Percentiles rank a stretch among this genome's conserved stretches.
These are phyloP conservation scores for Penicillium soppii DNA, from an alignment of 495 filamentous ascomycete genomes.

Conservation along the genomic window DNA sequence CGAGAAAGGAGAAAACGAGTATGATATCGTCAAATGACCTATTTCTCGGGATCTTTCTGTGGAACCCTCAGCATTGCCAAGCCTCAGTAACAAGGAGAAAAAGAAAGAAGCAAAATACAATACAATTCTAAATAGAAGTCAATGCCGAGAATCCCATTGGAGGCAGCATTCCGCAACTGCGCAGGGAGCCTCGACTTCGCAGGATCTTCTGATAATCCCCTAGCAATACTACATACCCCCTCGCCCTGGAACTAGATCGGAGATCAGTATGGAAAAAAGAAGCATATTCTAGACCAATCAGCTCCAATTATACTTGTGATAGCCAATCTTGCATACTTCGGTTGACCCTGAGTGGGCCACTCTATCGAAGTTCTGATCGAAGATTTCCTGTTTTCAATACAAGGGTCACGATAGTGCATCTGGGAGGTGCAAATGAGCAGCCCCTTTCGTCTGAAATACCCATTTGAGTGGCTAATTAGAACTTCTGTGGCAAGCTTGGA, in stretches of 20 bases:
- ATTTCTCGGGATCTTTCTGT: not conserved
- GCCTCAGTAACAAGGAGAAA: not conserved
- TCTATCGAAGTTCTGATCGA: slow-evolving; percentile 29
- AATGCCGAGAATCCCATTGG: slow-evolving; percentile 1
- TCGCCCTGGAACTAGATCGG: not conserved
- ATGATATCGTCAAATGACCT: not conserved
- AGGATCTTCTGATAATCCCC: not conserved
- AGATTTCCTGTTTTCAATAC: slow-evolving; percentile 24
- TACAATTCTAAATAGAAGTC: not conserved
- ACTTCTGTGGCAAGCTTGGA: slow-evolving; percentile 11
- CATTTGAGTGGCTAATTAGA: slow-evolving; percentile 4
- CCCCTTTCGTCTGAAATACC: slow-evolving; percentile 5
- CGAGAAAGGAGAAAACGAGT: slow-evolving; percentile 7
- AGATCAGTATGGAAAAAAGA: not conserved
- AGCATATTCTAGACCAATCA: not conserved
- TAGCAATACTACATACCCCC: not conserved
- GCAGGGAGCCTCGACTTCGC: not conserved
- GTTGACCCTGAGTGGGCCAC: slow-evolving; percentile 25
- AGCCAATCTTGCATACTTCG: slow-evolving; percentile 24
- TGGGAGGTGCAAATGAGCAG: not conserved
- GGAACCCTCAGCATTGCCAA: not conserved
- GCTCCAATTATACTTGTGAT: not conserved
- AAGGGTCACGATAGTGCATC: slow-evolving; percentile 18
- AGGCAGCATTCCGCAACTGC: not conserved
- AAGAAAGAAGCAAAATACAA: not conserved